Base-by-base conservation (phyloP, 2,329 filamentous ascomycete genomes). In the Diaporthe batatas region DNA sequence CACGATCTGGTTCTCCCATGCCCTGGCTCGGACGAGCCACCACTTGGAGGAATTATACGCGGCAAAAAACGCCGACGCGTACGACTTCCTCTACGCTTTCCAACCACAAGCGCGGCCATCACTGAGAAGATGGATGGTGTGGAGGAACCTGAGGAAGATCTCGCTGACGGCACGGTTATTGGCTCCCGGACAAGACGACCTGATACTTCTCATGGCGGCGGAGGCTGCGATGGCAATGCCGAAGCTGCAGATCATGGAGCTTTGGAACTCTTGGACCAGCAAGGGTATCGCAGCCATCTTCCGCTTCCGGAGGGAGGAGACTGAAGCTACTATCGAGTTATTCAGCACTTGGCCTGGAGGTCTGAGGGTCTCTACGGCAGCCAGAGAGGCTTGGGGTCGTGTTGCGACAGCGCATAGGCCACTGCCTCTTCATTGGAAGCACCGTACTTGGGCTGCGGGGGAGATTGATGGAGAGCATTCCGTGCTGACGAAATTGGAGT, bases 21-120 rank as follows among this genome's bases (percentile, higher is more conserved):
- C 23, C 3, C 32, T 71, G 0, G 69, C 69, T 3, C 42, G 49
- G 23, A 1, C 58, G 12, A 71, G 58, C 23, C 58, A 36, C 12
- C n/a, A 39, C 36, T 14, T 64, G n/a, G 69, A 71, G 58, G 42
- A 64, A 34, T 51, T 67, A 16, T 23, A 67, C 12, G 58, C 8
- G 29, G 69, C 57, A 4, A 36, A 51, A 5, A 71, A 53, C 11
- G 10, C 55, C n/a, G 44, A 67, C 0, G 69, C 69, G 12, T n/a
- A 18, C 1, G 8, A 53, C 10, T 67, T 71, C 57, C 54, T 71
- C n/a, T 44, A 32, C 36, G 32, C 69, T 18, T 71, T 71, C 6
- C 49, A 23, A 2, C 44, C 55, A 6, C 21, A 16, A 7, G 57
- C 44, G 0, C 14, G n/a, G 25, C 55, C 29, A 5, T n/a, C 6